These are phyloP conservation scores for Monilinia polystroma DNA, from an alignment of 2,329 filamentous ascomycete species.

Conservation along the genomic window DNA sequence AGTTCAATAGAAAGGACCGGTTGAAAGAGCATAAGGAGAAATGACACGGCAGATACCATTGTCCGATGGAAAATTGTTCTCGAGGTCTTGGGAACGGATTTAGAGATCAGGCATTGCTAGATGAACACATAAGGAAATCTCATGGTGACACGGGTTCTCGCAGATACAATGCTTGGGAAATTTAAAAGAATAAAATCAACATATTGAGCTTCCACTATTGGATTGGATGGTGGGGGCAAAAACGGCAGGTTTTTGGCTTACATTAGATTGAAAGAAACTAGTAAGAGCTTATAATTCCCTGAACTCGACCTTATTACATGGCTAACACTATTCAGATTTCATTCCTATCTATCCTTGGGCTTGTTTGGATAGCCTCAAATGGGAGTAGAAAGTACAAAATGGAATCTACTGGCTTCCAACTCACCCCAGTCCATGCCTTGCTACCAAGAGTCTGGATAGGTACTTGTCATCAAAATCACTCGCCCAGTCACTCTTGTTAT, in stretches of 20 bases:
- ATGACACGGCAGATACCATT: background rate
- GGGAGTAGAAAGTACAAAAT: too few species aligned
- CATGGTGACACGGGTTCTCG: background rate
- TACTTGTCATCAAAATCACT: background rate
- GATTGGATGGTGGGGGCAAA: background rate
- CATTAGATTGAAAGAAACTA: background rate
- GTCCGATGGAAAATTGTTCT: background rate
- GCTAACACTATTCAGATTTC: background rate
- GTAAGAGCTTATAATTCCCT: background rate
- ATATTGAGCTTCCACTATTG: background rate
- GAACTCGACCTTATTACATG: background rate
- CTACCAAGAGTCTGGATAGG: too few species aligned
- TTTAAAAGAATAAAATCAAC: too few species aligned
- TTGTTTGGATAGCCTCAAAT: background rate
- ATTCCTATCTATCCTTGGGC: background rate
- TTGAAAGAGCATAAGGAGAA: constrained; percentile 7
- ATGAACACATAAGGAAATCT: background rate
- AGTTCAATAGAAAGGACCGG: constrained; percentile 3
- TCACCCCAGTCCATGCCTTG: background rate
- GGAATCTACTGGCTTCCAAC: background rate
- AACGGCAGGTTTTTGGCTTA: background rate
- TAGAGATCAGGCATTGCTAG: background rate
- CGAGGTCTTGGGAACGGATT: background rate
- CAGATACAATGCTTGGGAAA: too few species aligned
- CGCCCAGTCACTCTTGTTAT: too few species aligned